Conservation (phyloP, 225 moss, liverwort and hornwort species). For the Physcomitrium patens region DNA sequence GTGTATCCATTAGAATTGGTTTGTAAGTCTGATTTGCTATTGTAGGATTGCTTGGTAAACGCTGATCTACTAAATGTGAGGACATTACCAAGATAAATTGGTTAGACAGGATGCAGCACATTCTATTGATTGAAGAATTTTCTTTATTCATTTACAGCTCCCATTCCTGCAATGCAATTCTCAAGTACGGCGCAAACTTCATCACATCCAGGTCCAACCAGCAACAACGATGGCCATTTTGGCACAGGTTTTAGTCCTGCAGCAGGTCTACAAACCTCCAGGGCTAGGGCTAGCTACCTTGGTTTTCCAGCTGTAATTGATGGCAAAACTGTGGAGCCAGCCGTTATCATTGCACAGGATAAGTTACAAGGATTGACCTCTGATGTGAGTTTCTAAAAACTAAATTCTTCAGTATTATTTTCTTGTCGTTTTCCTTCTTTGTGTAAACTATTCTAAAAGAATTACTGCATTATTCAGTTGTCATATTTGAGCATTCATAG, state of each 20-base stretch:
- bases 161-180: constrained; percentile 40
- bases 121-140: constrained; percentile 6
- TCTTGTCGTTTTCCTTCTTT: constrained; percentile 12
- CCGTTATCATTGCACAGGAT: constrained; percentile 79
- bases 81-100: constrained; percentile 1
- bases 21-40: not conserved
- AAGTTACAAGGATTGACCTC: constrained; percentile 91
- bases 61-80: not conserved
- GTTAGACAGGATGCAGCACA: not conserved
- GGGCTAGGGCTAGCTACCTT: constrained; percentile 50
- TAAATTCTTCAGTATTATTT: not conserved
- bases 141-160: constrained; percentile 30
- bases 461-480: not conserved
- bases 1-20: constrained; percentile 1
- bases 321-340: constrained; percentile 55
- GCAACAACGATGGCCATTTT: constrained; percentile 41
- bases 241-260: constrained; percentile 44
- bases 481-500: not conserved
- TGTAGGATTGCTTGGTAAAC: not conserved
- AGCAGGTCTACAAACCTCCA: constrained; percentile 46
- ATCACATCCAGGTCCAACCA: constrained; percentile 41
- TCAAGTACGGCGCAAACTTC: constrained; percentile 41
- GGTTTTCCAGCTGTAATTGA: constrained; percentile 56
- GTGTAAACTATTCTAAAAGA: not conserved
- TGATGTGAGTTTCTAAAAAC: constrained; percentile 59